These are phyloP conservation scores for Closterium sp. DNA, from an alignment of 139 green algal species.

Conservation along the genomic window DNA sequence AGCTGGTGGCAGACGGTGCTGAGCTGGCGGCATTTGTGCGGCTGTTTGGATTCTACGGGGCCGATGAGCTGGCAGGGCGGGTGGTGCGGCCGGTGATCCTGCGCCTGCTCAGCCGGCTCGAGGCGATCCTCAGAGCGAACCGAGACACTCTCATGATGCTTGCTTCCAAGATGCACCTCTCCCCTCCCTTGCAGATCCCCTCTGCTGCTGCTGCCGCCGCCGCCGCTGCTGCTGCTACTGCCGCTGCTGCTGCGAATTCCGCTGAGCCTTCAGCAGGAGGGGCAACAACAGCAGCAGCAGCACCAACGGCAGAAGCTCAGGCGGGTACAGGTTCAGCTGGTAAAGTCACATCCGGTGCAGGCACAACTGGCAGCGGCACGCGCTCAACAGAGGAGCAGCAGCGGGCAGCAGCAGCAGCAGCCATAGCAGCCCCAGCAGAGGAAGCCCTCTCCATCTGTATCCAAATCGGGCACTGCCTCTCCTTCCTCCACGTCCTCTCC, in stretches of 20 bases:
- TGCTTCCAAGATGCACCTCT: slow-evolving; percentile 11
- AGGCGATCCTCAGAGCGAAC: slow-evolving; percentile 35
- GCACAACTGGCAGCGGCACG: not conserved
- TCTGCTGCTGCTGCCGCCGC: not conserved
- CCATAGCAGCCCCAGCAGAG: not conserved
- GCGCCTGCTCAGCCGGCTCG: slow-evolving; percentile 24
- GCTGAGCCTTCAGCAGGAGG: not conserved
- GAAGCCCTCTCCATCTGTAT: slow-evolving; percentile 9
- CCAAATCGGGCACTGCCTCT: slow-evolving; percentile 36
- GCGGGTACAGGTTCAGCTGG: not conserved
- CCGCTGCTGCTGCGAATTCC: not conserved
- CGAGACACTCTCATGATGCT: slow-evolving; percentile 1
- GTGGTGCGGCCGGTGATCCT: not conserved
- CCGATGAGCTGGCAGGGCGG: slow-evolving; percentile 3
- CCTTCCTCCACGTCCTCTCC: slow-evolving; percentile 13
- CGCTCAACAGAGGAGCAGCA: not conserved
- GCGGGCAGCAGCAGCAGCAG: not conserved
- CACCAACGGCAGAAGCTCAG: not conserved
- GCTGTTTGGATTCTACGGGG: slow-evolving; percentile 41
- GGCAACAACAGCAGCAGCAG: too few relatives aligned
- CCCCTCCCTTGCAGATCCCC: not conserved
- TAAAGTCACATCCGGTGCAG: not conserved
- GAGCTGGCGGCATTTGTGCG: slow-evolving; percentile 28
- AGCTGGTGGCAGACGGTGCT: slow-evolving; percentile 1
- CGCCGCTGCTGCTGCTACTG: not conserved